phyloP scores from a whole-genome alignment of 1,284 basidiomycete genomes.

The Ganoderma boninense region DNA sequence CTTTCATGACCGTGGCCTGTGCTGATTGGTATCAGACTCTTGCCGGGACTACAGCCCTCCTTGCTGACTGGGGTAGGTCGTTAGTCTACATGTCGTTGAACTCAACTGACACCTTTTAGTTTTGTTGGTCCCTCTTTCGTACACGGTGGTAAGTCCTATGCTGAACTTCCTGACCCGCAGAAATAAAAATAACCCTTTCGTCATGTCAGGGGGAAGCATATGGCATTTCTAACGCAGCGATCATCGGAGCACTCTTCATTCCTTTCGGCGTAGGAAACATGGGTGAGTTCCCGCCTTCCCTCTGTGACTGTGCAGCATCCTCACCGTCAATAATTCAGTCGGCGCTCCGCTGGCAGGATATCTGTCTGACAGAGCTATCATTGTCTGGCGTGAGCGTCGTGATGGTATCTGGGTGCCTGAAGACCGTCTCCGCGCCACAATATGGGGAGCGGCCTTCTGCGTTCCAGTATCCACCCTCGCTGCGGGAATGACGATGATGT shows the following conservation, averaged over 20 bases:
- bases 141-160: constrained; percentile 45
- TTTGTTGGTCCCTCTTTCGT: constrained; percentile 50
- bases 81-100: neutral
- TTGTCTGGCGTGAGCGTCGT: constrained; percentile 54
- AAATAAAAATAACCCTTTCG: neutral
- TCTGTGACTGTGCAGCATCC: too few species aligned
- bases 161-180: neutral
- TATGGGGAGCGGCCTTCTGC: constrained; percentile 54
- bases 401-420: constrained; percentile 63
- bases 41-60: constrained; percentile 46
- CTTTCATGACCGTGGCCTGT: neutral
- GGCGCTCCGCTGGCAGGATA: constrained; percentile 62
- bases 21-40: constrained; percentile 45
- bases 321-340: constrained; percentile 40
- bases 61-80: constrained; percentile 53
- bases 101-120: constrained; percentile 36
- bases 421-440: constrained; percentile 61
- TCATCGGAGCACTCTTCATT: constrained; percentile 69
- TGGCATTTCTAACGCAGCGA: constrained; percentile 62
- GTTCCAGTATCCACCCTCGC: constrained; percentile 51
- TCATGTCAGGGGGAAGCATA: constrained; percentile 59
- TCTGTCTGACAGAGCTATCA: constrained; percentile 59
- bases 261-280: constrained; percentile 69
- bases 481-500: constrained; percentile 46
- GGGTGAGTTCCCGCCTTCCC: constrained; percentile 47